These are phyloP conservation scores for Sugiyamaella mastotermitis DNA, from an alignment of 805 yeast genomes.

Conservation along the genomic window DNA sequence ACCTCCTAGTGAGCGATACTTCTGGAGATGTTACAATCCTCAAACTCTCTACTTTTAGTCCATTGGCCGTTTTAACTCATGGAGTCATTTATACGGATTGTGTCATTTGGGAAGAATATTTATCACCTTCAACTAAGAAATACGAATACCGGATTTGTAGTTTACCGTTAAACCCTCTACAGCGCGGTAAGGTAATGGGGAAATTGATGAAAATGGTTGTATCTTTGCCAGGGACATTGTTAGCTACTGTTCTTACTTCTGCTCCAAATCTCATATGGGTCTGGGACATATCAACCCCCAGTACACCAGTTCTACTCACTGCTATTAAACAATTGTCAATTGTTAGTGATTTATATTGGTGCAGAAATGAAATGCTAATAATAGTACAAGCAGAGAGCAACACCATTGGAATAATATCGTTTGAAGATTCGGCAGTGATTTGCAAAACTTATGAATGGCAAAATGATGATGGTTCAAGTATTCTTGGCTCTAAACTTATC, in stretches of 20 bases:
- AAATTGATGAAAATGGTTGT: constrained; percentile 6
- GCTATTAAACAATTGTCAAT: constrained; percentile 14
- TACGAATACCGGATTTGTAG: constrained; percentile 7
- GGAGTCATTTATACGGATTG: constrained; percentile 15
- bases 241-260: constrained; percentile 14
- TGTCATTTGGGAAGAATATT: constrained; percentile 18
- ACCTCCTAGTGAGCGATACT: constrained; percentile 17
- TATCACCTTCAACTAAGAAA: constrained; percentile 1
- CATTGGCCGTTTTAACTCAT: constrained; percentile 13
- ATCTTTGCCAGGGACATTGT: constrained; percentile 9
- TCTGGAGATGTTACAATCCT: constrained; percentile 14
- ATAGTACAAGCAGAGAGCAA: constrained; percentile 8
- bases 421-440: too few species aligned
- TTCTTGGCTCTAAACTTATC: too few species aligned
- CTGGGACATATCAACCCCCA: constrained; percentile 12
- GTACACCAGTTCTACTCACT: constrained; percentile 6
- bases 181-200: background rate
- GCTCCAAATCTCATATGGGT: constrained; percentile 20
- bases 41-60: constrained; percentile 9
- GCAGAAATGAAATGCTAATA: too few species aligned
- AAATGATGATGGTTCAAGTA: too few species aligned
- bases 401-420: constrained; percentile 5
- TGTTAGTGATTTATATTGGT: too few species aligned
- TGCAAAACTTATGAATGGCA: too few species aligned
- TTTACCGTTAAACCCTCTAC: constrained; percentile 10